Base-by-base conservation (phyloP, 1,139 yeast genomes). In the Oligophagozyma castellii region DNA sequence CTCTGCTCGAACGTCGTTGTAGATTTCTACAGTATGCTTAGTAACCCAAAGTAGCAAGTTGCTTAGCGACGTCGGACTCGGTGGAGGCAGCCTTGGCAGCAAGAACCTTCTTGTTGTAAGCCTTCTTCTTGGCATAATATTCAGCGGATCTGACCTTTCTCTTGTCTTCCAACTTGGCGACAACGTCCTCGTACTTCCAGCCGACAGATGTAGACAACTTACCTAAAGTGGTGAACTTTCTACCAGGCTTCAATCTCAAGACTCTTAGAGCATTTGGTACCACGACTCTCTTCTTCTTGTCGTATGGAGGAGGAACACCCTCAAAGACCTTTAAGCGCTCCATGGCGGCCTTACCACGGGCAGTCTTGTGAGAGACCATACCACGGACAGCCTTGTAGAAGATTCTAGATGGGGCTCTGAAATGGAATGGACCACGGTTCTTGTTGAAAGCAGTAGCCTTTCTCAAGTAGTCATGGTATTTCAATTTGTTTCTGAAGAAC, bases 201-300 rank as follows among this genome's bases (percentile, higher is more conserved):
- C 99, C 99, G 55, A 89, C 96, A 60, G 95, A 78, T 56, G 92
- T 66, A 49, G 95, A 78, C 63, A 86, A 75, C 66, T 89, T 84
- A 65, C 94, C 94, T 55, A 92, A 84, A 51, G 96, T 81, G 67
- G 95, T 81, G 93, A 77, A 89, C 72, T 89, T 89, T 79, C 98
- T 86, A 65, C 99, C 99, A 65, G 86, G 98, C 73, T 84, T 86
- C 69, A 89, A 80, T 78, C 98, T 84, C 66, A 89, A 74, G 55
- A 92, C 95, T 73, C 99, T 86, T 62, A 89, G 76, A 61, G 99
- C 98, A 73, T 84, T 95, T 65, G 99, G 99, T 59, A 89, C 99
- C 55, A 89, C 99, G 62, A 86, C 95, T 67, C 95, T 83, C 93
- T 89, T 86, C 84, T 83, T 80, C 73, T 78, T 84, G 89, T 89